Evolutionary conservation across 2,329 filamentous ascomycete genomes (phyloP), one percentile per base, ranked within the genome.

Genomic region (Penicillium brasilianum): DNA sequence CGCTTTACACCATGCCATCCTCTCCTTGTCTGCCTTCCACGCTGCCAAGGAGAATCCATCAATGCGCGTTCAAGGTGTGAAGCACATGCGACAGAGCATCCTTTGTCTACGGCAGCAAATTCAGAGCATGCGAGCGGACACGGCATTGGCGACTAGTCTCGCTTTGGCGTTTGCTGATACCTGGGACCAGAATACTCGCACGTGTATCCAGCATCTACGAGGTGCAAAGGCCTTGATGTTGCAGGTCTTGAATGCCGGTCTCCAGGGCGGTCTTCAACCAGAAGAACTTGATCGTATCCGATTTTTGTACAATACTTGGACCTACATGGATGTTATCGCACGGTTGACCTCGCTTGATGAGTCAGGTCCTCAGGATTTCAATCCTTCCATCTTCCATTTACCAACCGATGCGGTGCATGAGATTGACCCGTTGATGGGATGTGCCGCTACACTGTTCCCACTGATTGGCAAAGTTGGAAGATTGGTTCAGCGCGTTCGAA

Each of bases 291-390:
- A 81, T 41, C 79, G 87, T 8, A 77, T 91, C 25, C 85, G 85
- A 58, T 91, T 91, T 67, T 78, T 91, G 18, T 89, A 87, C 76
- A 90, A 90, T 69, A 87, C 86, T 4, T 91, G 87, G 86, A 82
- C 90, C 8, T 91, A 91, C 69, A 88, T 90, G 84, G 88, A 90
- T 71, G 89, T 91, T 30, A 88, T 91, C 63, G 86, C 88, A 25
- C 84, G 88, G 14, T 77, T 91, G 52, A 90, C 88, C 0, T 87
- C 87, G 3, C 76, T 85, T 3, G 85, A 87, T 60, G 82, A 84
- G 37, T 84, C 85, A 25, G 84, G 86, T 13, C 80, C 85, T 48
- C 77, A 80, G 44, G 77, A 82, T 6, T 66, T 83, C 18, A 52
- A 78, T 73, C 11, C 72, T 20, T 68, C 71, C n/a, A 69, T 72